Evolutionary conservation across 73 alveolate species (phyloP), one percentile per base, ranked within the genome.

Genomic region (Blepharisma japonicum): DNA sequence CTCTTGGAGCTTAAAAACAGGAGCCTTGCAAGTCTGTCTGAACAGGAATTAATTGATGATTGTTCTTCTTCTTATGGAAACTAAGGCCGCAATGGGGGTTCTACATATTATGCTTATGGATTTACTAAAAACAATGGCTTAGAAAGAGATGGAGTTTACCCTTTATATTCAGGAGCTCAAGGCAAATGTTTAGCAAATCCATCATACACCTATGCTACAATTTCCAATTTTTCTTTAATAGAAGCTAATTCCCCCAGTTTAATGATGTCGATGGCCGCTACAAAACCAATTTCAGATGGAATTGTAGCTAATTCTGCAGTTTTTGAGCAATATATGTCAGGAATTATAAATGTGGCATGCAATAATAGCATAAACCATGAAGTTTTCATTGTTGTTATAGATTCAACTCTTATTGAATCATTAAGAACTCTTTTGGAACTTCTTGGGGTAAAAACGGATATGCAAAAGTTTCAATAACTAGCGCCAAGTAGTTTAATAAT

Each of bases 71-170:
- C 50, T 0, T 79, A 78, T n/a, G 80, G 80, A 18, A 81, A 88
- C 56, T 6, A 38, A 5, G 95, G 92, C 11, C 86, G 96, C 78
- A 48, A 66, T 39, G 96, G 97, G 9, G 97, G 97, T 4, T 11
- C 18, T 1, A 23, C 66, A 70, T 84, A 70, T 38, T 6, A 81
- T 47, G 85, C 85, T 66, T 56, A 20, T 18, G 23, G 25, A 5
- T 77, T 46, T 21, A 54, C 55, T n/a, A 74, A 46, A 9, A 25
- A 18, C 6, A 71, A 85, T 56, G 86, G 86, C 45, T 56, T 89
- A 27, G 79, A 68, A n/a, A 42, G 80, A 49, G 97, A 94, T 81
- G 80, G 79, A 42, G 93, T 82, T 76, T 95, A 93, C 86, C 92
- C 96, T 9, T 91, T 91, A 85, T 81, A 11, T 6, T 88, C 91